These are phyloP conservation scores for Fusarium devonianum DNA, from an alignment of 2,329 filamentous ascomycete species.

Conservation along the genomic window DNA sequence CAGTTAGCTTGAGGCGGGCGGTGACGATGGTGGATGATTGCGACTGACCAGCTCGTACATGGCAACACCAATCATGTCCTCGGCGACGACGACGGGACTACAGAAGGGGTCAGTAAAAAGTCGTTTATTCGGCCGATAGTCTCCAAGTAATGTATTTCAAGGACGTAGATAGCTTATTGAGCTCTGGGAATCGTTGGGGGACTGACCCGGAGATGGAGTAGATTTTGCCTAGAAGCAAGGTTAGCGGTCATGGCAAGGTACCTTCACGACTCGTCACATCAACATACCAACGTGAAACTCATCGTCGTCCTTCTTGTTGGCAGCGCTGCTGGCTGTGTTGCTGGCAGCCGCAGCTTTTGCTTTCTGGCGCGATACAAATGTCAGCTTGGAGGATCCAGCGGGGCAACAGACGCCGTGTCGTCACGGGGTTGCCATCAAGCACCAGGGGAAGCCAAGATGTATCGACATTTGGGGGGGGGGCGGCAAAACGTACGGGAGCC, in stretches of 20 bases:
- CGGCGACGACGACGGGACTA: slow-evolving; percentile 92
- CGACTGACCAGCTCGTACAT: slow-evolving; percentile 95
- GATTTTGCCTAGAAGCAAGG: slow-evolving; percentile 60
- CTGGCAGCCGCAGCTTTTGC: slow-evolving; percentile 38
- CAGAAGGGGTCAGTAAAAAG: slow-evolving; percentile 43
- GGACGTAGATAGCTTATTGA: slow-evolving; percentile 4
- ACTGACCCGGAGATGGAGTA: slow-evolving; percentile 69
- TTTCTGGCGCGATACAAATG: slow-evolving; percentile 31
- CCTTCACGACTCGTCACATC: slow-evolving; percentile 4
- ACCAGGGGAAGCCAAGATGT: slow-evolving; percentile 4
- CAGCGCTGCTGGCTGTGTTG: too few relatives aligned
- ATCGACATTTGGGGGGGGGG: not conserved
- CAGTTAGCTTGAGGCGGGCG: slow-evolving; percentile 16
- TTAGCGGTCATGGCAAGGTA: slow-evolving; percentile 37
- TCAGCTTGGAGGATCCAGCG: slow-evolving; percentile 28
- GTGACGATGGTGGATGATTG: slow-evolving; percentile 12
- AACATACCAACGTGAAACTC: slow-evolving; percentile 51
- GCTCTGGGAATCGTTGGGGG: slow-evolving; percentile 7
- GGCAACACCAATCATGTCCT: slow-evolving; percentile 98
- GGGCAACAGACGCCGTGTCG: slow-evolving; percentile 22
- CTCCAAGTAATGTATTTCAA: slow-evolving; percentile 12
- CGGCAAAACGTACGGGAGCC: slow-evolving; percentile 63
- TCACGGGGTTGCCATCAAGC: slow-evolving; percentile 20
- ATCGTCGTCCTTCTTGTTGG: slow-evolving; percentile 48
- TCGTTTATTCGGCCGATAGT: slow-evolving; percentile 1